These are phyloP conservation scores for Juncus inflexus DNA, from an alignment of 176 grass and related monocot genomes.

Conservation along the genomic window DNA sequence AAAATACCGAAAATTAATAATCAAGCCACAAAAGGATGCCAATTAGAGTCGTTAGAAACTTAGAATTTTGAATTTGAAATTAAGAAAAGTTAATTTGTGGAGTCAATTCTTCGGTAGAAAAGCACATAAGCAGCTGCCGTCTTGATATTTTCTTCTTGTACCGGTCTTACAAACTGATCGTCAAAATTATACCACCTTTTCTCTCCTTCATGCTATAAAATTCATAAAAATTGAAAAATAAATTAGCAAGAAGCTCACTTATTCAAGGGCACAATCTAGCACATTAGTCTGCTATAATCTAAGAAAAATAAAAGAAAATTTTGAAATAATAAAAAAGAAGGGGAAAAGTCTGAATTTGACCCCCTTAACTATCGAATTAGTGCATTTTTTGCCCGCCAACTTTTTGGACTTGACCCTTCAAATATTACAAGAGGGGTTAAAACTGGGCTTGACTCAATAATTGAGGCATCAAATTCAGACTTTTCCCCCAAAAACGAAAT, in stretches of 20 bases:
- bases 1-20: too few relatives aligned
- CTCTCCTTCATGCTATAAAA: constrained; percentile 60
- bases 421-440: neutral
- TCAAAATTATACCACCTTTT: constrained; percentile 88
- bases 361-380: too few relatives aligned
- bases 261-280: neutral
- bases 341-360: neutral
- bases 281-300: neutral
- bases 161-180: constrained; percentile 56
- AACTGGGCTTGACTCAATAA: neutral
- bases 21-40: too few relatives aligned
- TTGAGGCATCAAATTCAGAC: too few relatives aligned
- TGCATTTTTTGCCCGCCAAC: too few relatives aligned
- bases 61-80: too few relatives aligned
- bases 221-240: constrained; percentile 31
- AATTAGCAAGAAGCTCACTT: constrained; percentile 1
- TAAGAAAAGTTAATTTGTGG: constrained; percentile 10
- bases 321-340: neutral
- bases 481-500: neutral
- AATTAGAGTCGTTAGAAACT: too few relatives aligned
- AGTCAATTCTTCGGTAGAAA: constrained; percentile 60
- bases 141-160: constrained; percentile 63
- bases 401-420: too few relatives aligned
- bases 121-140: constrained; percentile 83
- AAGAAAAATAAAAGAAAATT: constrained; percentile 4